Evolutionary conservation across 257 asterid genomes (phyloP), one percentile per base, ranked within the genome.

Genomic region (Dorcoceras hygrometricum): DNA sequence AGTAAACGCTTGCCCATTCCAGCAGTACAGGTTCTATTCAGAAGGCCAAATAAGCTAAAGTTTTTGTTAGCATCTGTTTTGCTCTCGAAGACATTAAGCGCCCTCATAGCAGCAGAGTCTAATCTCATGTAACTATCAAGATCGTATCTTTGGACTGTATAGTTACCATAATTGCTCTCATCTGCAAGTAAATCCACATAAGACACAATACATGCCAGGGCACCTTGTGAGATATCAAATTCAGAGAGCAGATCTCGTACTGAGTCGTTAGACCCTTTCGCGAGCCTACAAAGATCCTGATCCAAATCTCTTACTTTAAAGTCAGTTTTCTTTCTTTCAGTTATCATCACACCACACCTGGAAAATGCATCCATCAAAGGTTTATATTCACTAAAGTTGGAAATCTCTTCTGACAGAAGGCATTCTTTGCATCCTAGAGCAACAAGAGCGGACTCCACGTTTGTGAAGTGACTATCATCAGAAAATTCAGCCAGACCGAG

Each of bases 31-130:
- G 99, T 88, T 81, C 96, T 80, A 78, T 88, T 93, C 86, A 93
- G 78, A 65, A 93, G 93, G 76, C 99, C 97, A 77, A 88, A 93
- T 81, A 93, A 75, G 82, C 99, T 93, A 72, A 93, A 93, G 72
- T 80, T 93, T 79, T 85, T 93, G 79, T 93, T 93, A 59, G 99
- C 96, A 82, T 93, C 99, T 10, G 95, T 75, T 81, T 90, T 93
- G 85, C 95, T 93, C 84, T 93, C 99, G 96, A 93, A 82, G 76
- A 93, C 95, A 78, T 93, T 93, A 53, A 93, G 75, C 69, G 99
- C 99, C 91, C 95, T 85, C 90, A 93, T 86, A 67, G 97, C 96
- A 77, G 99, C 96, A 73, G 99, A 93, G 83, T 93, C 99, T 73
- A 93, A 74, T 80, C 96, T 90, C 99, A 93, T 93, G 83, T 90